Percentiles rank a stretch among this genome's conserved stretches.
Evolutionary conservation across 2,329 filamentous ascomycete species (phyloP).

Genomic region (Botryotinia convoluta): DNA sequence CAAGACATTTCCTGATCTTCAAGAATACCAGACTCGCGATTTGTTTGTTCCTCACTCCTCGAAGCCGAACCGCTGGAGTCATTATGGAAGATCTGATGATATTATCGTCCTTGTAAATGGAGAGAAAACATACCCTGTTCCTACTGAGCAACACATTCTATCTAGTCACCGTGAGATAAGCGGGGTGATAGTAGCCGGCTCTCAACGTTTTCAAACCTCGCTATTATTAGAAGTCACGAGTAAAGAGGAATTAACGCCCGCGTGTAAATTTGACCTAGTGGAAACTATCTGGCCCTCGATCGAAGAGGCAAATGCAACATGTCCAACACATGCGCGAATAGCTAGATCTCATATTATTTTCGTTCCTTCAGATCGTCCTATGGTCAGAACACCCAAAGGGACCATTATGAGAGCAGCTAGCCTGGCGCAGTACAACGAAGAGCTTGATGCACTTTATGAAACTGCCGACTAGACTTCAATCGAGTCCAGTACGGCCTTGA

Average conservation of each 20-base stretch:
- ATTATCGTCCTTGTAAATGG: not conserved
- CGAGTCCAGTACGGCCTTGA: not conserved
- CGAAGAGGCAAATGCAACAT: not conserved
- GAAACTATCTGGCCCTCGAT: not conserved
- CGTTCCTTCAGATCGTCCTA: not conserved
- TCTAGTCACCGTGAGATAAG: not conserved
- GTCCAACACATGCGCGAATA: not conserved
- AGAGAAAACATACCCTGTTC: not conserved
- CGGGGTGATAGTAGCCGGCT: not conserved
- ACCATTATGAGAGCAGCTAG: not conserved
- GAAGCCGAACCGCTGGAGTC: not conserved
- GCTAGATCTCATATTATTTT: not conserved
- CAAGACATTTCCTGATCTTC: not conserved
- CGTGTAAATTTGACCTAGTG: not conserved
- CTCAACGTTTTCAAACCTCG: not conserved
- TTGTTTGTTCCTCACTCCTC: not conserved
- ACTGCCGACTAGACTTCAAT: not conserved
- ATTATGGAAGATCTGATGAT: slow-evolving; percentile 1
- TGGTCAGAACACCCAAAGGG: not conserved
- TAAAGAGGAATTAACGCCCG: not conserved
- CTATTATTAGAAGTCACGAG: not conserved
- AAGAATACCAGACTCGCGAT: not conserved
- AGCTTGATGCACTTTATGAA: not conserved
- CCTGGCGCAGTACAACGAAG: not conserved
- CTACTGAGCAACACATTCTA: not conserved